phyloP scores from a whole-genome alignment of 169 alveolate species.

The Eimeria mitis region DNA sequence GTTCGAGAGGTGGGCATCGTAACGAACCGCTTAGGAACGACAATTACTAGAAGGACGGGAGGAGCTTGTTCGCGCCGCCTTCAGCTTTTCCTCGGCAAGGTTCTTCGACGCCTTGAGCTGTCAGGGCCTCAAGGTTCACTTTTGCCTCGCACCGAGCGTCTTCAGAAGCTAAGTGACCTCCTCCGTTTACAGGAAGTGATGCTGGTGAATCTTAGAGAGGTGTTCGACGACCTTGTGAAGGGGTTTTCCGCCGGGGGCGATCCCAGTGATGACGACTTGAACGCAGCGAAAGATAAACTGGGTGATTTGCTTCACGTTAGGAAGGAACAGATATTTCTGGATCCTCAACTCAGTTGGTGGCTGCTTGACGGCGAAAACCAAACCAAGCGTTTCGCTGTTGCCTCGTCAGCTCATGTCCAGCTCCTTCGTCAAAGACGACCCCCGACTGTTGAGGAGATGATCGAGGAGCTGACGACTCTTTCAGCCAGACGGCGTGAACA shows the following conservation, averaged over 20 bases:
- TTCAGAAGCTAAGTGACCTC: not conserved
- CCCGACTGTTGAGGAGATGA: not conserved
- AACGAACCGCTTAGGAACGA: slow-evolving; percentile 6
- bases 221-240: not conserved
- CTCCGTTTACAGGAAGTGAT: slow-evolving; percentile 1
- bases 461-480: not conserved
- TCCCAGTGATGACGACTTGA: not conserved
- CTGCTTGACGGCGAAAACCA: not conserved
- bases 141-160: not conserved
- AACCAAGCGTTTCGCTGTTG: slow-evolving; percentile 3
- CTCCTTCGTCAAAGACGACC: not conserved
- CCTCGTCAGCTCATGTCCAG: not conserved
- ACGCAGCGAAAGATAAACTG: not conserved
- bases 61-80: slow-evolving; percentile 15
- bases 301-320: slow-evolving; percentile 14
- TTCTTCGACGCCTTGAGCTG: slow-evolving; percentile 6
- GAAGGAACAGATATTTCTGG: not conserved
- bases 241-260: not conserved
- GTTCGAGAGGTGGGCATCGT: not conserved
- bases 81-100: not conserved
- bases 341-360: slow-evolving; percentile 1
- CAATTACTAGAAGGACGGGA: slow-evolving; percentile 7
- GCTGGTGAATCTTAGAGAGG: not conserved
- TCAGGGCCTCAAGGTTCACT: not conserved
- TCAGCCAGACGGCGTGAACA: not conserved